Base-by-base conservation (phyloP, 805 yeast genomes). In the Starmerella kuoi region DNA sequence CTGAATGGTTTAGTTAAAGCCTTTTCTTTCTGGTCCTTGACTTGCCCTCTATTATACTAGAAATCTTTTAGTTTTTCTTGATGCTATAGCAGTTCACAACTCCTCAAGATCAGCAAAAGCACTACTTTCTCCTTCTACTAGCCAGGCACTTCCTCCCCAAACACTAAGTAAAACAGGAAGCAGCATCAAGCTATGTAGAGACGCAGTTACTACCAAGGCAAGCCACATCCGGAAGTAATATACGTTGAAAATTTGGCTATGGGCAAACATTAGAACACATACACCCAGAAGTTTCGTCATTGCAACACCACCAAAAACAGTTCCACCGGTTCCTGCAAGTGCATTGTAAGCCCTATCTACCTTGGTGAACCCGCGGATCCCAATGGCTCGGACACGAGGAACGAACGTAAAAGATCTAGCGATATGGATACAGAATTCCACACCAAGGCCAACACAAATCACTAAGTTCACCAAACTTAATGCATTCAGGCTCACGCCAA, bases 171-270 rank as follows among this genome's bases (percentile, higher is more conserved):
- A 58, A 4, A 84, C 73, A 0, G 98, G 98, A 40, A 88, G 64
- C 43, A 88, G 73, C 30, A 82, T 69, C 40, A 88, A 66, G 3
- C 91, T 73, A 58, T 88, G 96, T 1, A 80, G 50, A 0, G 87
- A 75, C 1, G 94, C 95, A 42, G 82, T 65, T 1, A 80, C 47
- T 7, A 88, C 79, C 46, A 88, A 66, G 1, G 86, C 67, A 11
- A 82, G 62, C 97, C 97, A 88, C 95, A 88, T 87, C 47, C 94
- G 66, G 68, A 88, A 88, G 59, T 91, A 88, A 61, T 84, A 88
- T 1, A 88, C 73, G 51, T 85, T 93, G 60, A 88, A 91, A 24
- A 88, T 87, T 59, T 80, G 77, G 17, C 95, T 83, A 48, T 74
- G 66, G 0, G 97, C 84, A 59, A 87, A 86, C 4, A 93, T 94